phyloP scores from a whole-genome alignment of 345 rosid species.

The Eucalyptus sp. region DNA sequence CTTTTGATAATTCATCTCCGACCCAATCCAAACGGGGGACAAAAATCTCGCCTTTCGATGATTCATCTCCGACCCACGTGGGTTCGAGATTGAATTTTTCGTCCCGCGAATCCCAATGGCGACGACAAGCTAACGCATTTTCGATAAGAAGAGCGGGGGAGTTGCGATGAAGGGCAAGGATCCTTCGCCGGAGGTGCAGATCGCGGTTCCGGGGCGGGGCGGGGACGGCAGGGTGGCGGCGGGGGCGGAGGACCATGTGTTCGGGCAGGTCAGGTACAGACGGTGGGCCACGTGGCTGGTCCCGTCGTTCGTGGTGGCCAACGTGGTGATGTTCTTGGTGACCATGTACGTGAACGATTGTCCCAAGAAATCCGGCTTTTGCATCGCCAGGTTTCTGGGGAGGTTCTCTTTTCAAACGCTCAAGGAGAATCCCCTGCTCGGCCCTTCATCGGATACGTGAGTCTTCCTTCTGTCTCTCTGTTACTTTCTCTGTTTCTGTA shows the following conservation, averaged over 20 bases:
- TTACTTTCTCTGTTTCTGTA: not conserved
- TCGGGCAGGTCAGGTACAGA: conserved; percentile 32
- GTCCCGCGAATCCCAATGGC: not conserved
- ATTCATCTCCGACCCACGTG: not conserved
- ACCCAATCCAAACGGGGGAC: not conserved
- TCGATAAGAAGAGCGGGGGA: too few relatives aligned
- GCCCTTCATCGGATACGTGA: conserved; percentile 82
- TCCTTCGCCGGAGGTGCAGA: conserved; percentile 18
- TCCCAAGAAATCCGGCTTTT: conserved; percentile 39
- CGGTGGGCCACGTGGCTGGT: conserved; percentile 74
- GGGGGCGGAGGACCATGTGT: not conserved
- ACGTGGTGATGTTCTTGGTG: conserved; percentile 33
- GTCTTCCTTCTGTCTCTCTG: conserved; percentile 7
- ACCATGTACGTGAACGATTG: conserved; percentile 85
- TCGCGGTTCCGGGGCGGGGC: conserved; percentile 29
- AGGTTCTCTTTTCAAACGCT: conserved; percentile 81
- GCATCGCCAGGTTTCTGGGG: conserved; percentile 56
- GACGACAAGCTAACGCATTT: not conserved
- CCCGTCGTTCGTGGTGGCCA: conserved; percentile 55
- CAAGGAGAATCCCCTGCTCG: conserved; percentile 87
- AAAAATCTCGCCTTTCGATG: not conserved
- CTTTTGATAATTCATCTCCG: not conserved
- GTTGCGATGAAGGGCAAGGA: conserved; percentile 16
- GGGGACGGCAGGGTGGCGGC: conserved; percentile 1
- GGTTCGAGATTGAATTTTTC: not conserved